Percentiles rank a stretch among this genome's conserved stretches.
phyloP scores from a whole-genome alignment of 2,329 filamentous ascomycete species.

The Pseudocercospora ulei region DNA sequence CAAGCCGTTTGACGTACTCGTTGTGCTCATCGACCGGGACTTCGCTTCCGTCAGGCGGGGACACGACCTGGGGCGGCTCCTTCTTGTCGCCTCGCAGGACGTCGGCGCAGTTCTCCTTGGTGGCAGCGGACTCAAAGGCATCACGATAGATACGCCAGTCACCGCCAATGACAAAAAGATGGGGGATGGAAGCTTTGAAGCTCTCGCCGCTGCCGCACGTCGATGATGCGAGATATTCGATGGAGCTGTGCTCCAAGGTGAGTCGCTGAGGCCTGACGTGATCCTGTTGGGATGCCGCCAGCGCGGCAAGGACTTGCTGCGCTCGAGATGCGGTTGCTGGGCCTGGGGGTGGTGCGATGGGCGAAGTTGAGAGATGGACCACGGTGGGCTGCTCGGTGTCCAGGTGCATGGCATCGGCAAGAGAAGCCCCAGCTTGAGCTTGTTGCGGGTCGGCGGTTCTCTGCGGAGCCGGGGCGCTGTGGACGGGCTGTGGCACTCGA shows the following conservation, averaged over 20 bases:
- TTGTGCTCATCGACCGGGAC: slow-evolving; percentile 30
- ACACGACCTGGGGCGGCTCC: slow-evolving; percentile 24
- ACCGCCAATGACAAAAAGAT: slow-evolving; percentile 15
- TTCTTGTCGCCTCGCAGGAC: slow-evolving; percentile 27
- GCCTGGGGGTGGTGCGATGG: slow-evolving; percentile 10
- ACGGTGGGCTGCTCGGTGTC: slow-evolving; percentile 12
- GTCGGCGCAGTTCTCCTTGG: slow-evolving; percentile 31
- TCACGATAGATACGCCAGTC: slow-evolving; percentile 29
- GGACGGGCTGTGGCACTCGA: slow-evolving; percentile 10
- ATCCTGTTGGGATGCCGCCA: slow-evolving; percentile 26
- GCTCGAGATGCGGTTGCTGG: slow-evolving; percentile 14
- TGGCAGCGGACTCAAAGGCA: slow-evolving; percentile 26
- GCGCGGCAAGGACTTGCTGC: slow-evolving; percentile 17
- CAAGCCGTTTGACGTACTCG: slow-evolving; percentile 32
- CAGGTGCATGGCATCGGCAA: slow-evolving; percentile 14
- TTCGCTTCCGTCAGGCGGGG: slow-evolving; percentile 11
- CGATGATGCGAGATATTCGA: slow-evolving; percentile 29
- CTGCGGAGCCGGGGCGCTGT: slow-evolving; percentile 9
- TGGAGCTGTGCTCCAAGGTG: slow-evolving; percentile 25
- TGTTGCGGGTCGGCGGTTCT: slow-evolving; percentile 17
- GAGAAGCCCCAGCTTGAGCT: slow-evolving; percentile 3
- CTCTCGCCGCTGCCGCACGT: slow-evolving; percentile 30
- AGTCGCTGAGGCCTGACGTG: slow-evolving; percentile 27
- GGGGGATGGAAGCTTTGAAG: slow-evolving; percentile 21
- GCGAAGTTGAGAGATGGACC: slow-evolving; percentile 6